phyloP scores from a whole-genome alignment of 257 asterid genomes.

The Gentiana straminea region DNA sequence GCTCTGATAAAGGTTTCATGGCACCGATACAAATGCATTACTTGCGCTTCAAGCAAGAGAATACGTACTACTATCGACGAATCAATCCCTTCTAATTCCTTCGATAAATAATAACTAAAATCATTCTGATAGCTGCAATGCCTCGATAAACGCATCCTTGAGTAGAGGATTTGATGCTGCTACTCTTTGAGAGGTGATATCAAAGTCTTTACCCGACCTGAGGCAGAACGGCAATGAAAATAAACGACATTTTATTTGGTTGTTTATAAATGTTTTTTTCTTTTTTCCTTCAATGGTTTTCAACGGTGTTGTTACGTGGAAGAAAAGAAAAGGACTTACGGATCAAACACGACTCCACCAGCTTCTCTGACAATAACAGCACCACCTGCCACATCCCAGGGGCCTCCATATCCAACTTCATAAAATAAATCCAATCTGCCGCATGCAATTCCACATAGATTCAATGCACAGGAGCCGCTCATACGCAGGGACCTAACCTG shows the following conservation, averaged over 20 bases:
- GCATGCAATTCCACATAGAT: conserved; percentile 82
- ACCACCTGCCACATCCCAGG: conserved; percentile 94
- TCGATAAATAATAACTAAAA: conserved; percentile 1
- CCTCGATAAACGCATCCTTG: conserved; percentile 53
- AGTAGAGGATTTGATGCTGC: conserved; percentile 69
- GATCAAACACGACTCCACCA: conserved; percentile 74
- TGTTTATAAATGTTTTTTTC: too few relatives aligned
- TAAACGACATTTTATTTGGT: too few relatives aligned
- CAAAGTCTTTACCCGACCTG: conserved; percentile 64
- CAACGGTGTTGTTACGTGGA: not conserved
- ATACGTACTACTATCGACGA: conserved; percentile 1
- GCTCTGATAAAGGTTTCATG: too few relatives aligned
- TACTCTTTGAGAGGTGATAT: conserved; percentile 58
- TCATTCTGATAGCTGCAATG: conserved; percentile 48
- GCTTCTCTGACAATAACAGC: conserved; percentile 77
- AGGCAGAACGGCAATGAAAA: not conserved
- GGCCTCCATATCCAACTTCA: conserved; percentile 76
- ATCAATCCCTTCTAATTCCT: conserved; percentile 1
- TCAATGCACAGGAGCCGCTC: conserved; percentile 86
- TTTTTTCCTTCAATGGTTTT: too few relatives aligned
- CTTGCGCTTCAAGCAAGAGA: too few relatives aligned
- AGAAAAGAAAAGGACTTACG: conserved; percentile 34
- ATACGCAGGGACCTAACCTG: conserved; percentile 83
- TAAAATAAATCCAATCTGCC: conserved; percentile 83
- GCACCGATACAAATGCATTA: too few relatives aligned